phyloP scores from a whole-genome alignment of 2,329 filamentous ascomycete genomes.

The Teratosphaeria epicoccoides region DNA sequence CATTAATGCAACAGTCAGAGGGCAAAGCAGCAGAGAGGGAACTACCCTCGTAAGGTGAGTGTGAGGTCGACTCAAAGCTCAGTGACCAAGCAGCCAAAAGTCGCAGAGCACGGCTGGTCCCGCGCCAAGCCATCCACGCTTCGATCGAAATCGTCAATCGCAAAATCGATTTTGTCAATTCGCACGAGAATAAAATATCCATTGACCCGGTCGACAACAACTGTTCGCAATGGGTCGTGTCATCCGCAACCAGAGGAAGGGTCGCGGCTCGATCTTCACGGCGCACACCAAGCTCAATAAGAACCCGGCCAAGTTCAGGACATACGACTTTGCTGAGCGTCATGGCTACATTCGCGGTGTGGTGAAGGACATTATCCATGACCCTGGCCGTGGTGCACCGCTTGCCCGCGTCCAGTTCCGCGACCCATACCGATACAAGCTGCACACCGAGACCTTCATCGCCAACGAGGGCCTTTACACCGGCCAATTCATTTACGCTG shows the following conservation, averaged over 20 bases:
- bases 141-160: too few species aligned
- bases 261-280: constrained; percentile 68
- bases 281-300: constrained; percentile 59
- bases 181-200: not conserved
- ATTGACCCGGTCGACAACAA: constrained; percentile 9
- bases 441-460: constrained; percentile 97
- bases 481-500: constrained; percentile 99
- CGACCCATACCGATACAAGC: constrained; percentile 96
- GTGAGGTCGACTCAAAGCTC: too few species aligned
- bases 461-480: constrained; percentile 99
- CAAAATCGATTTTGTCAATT: too few species aligned
- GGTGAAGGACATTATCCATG: constrained; percentile 98
- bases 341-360: constrained; percentile 97
- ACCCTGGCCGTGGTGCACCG: constrained; percentile 94
- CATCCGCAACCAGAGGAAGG: constrained; percentile 65
- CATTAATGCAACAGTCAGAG: too few species aligned
- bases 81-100: too few species aligned
- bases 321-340: constrained; percentile 66
- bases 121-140: too few species aligned
- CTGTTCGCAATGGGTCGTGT: constrained; percentile 47
- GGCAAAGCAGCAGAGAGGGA: too few species aligned
- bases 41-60: too few species aligned
- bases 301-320: constrained; percentile 88
- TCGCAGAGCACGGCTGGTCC: too few species aligned
- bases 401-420: constrained; percentile 96